A percentile compares a stretch with the other conserved stretches of the same genome.
These are phyloP conservation scores for Cicer pinnatifidum DNA, from an alignment of 306 rosid genomes.

Conservation along the genomic window DNA sequence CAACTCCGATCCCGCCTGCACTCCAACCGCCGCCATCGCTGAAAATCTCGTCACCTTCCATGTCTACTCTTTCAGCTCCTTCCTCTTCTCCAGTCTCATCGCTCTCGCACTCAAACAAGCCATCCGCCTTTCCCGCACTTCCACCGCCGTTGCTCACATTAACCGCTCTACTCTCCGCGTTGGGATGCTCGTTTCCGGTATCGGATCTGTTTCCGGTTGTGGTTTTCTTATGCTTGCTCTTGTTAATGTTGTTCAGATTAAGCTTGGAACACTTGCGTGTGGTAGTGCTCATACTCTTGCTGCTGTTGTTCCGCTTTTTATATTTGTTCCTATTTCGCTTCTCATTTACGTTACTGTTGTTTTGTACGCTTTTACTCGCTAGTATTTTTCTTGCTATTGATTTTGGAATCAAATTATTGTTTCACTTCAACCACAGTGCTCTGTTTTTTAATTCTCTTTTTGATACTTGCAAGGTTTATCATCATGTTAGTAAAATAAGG, in stretches of 20 bases:
- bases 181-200: conserved; percentile 83
- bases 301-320: conserved; percentile 73
- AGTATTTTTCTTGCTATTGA: conserved; percentile 4
- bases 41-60: conserved; percentile 83
- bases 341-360: conserved; percentile 56
- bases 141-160: conserved; percentile 55
- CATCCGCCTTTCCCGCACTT: conserved; percentile 62
- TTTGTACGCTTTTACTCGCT: conserved; percentile 77
- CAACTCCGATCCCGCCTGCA: conserved; percentile 48
- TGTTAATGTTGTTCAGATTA: conserved; percentile 82
- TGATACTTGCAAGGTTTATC: background rate
- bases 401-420: background rate
- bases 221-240: conserved; percentile 74
- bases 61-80: conserved; percentile 94
- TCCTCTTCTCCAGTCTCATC: conserved; percentile 94
- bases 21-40: conserved; percentile 61
- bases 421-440: background rate
- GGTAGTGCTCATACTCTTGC: conserved; percentile 59
- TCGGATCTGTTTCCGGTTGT: conserved; percentile 71
- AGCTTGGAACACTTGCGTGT: conserved; percentile 81
- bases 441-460: background rate
- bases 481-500: no score
- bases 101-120: conserved; percentile 88
- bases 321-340: conserved; percentile 69
- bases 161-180: conserved; percentile 62